Base-by-base conservation (phyloP, 768 basidiomycete species). In the Tylopilus plumbeoviolaceoides region DNA sequence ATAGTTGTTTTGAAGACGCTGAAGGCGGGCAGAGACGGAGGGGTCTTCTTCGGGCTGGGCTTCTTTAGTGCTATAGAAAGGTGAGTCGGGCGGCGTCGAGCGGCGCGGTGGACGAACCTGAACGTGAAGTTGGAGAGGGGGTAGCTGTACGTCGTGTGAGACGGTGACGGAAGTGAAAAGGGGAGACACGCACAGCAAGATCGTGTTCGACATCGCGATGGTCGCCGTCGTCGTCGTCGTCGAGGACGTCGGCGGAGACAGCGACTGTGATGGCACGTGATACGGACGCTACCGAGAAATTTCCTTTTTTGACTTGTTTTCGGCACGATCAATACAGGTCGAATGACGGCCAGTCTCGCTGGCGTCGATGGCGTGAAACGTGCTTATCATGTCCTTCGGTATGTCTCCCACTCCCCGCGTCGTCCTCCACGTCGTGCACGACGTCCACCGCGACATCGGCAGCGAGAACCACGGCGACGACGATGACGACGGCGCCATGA, bases 41-140 rank as follows among this genome's bases (percentile, higher is more conserved):
- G 94, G 91, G 63, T 98, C 97, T 69, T 99, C 97, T 64, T 98
- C 94, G 7, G 93, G 91, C 66, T 98, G 97, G 0, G 93, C 85
- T 65, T 97, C 95, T 69, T 98, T 97, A 41, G 92, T 93, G 67
- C 94, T 95, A 58, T 21, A 11, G 5, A 45, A 30, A 47, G 42
- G n/a, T 61, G 42, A 63, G 54, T 48, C 20, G 25, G 14, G 31
- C 33, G 33, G 36, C 39, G 57, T 55, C 49, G 40, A 23, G 33
- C 42, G 46, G 5, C 31, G 23, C 45, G 17, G 39, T 48, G 45
- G 48, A 38, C 62, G 41, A 51, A 87, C 90, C 89, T 92, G 74
- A 95, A 95, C 7, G 91, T 91, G 64, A 92, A 95, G 72, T 95
- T 93, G 42, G 91, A 90, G 8, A 91, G 77, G 0, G 88, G 90